Evolutionary conservation across 441 rosid species (phyloP), one percentile per base, ranked within the genome.

Genomic region (Corymbia citriodora): DNA sequence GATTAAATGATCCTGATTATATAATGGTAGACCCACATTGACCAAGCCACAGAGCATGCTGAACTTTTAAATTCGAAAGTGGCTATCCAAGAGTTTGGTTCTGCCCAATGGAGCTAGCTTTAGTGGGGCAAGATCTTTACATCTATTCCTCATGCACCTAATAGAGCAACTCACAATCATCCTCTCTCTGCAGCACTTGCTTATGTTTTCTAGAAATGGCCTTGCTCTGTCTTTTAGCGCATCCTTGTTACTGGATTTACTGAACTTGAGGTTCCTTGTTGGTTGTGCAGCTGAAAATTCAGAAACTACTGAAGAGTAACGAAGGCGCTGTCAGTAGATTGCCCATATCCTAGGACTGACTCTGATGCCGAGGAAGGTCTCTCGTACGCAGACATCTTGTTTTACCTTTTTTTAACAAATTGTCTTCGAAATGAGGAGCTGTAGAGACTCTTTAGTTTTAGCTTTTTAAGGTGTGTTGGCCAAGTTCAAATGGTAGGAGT

Each of bases 221-320:
- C 87, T 55, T 86, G 55, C n/a, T 8, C 70, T 13, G 36, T 55
- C 31, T 54, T 45, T 74, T 21, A 48, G 16, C 33, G 85, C 53
- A 23, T 59, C 50, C 48, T 13, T 55, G 63, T 88, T n/a, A 52
- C 74, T 91, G 36, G 91, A 2, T 74, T 63, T 18, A 79, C 85
- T 79, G n/a, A 79, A 45, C n/a, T 13, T 10, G 7, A 63, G 40
- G 18, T 87, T 90, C 59, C 40, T 88, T 50, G 88, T 88, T 88
- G 91, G 48, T 90, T 91, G 90, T 92, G 94, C 95, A 94, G 95
- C 90, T 88, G 91, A 90, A 90, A 92, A 88, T 88, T 88, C 91
- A 36, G 61, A 89, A 91, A 88, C 89, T 57, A 50, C 85, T 88
- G 92, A 89, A 91, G 92, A 93, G 82, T 85, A 33, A 92, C 59